These are phyloP conservation scores for Fusarium floridanum DNA, from an alignment of 2,329 filamentous ascomycete genomes.

Conservation along the genomic window DNA sequence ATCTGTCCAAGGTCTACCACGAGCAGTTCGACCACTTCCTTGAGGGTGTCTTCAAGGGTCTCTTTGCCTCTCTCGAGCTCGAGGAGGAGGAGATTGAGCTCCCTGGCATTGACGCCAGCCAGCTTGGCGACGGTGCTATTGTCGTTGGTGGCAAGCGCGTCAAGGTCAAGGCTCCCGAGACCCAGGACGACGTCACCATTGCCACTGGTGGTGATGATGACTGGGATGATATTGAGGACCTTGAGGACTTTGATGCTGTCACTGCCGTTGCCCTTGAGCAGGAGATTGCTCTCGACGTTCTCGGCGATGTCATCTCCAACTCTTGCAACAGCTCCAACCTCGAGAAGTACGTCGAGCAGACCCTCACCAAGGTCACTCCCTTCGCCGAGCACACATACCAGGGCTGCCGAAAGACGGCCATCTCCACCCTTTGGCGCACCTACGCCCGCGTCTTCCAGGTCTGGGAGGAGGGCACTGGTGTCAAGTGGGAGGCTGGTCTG, in stretches of 20 bases:
- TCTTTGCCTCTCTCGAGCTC: slow-evolving; percentile 87
- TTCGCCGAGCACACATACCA: slow-evolving; percentile 92
- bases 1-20: slow-evolving; percentile 92
- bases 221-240: slow-evolving; percentile 77
- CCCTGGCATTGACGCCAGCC: slow-evolving; percentile 67
- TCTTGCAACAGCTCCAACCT: slow-evolving; percentile 80
- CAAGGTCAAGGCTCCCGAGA: slow-evolving; percentile 75
- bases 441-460: slow-evolving; percentile 93
- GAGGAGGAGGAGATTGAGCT: slow-evolving; percentile 89
- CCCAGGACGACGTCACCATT: slow-evolving; percentile 66
- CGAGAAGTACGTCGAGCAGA: slow-evolving; percentile 88
- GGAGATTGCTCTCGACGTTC: slow-evolving; percentile 94
- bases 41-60: slow-evolving; percentile 80
- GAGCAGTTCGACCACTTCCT: slow-evolving; percentile 85
- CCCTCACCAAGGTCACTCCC: slow-evolving; percentile 82
- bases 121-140: slow-evolving; percentile 81
- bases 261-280: slow-evolving; percentile 95
- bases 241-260: slow-evolving; percentile 86
- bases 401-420: slow-evolving; percentile 90
- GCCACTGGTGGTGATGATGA: slow-evolving; percentile 67
- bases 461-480: slow-evolving; percentile 78
- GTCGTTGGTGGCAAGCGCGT: slow-evolving; percentile 86
- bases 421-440: slow-evolving; percentile 92
- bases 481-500: slow-evolving; percentile 91
- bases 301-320: slow-evolving; percentile 92